Base-by-base conservation (phyloP, 2,329 filamentous ascomycete genomes). In the Clarireedia paspali region DNA sequence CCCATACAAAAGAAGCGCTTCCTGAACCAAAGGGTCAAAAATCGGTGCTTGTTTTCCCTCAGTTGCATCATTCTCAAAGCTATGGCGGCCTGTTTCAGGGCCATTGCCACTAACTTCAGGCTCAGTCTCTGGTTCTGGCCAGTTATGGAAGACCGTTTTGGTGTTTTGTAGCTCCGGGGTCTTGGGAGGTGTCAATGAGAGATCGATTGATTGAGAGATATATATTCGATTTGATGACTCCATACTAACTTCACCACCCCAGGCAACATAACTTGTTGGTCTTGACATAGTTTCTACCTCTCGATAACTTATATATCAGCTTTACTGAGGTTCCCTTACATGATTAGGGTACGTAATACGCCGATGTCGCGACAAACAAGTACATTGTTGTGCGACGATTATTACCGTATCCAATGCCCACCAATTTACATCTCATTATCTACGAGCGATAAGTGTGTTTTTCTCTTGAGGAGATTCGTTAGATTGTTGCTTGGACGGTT, bases 1-100 rank as follows among this genome's bases (percentile, higher is more conserved):
- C 0, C 70, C 77, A 61, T 80, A 74, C 2, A 83, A 66, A 17
- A 82, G 63, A 5, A 83, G 64, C 0, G 75, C 77, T 6, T 72
- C 72, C 57, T 82, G 80, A 53, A 57, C 53, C 24, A 40, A 34
- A 2, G 56, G 46, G 39, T 59, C 50, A 38, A 64, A 58, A 7
- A 53, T 38, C 7, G 60, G 54, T 23, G 48, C 30, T 34, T 34
- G 30, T 9, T 9, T 24, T n/a, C 38, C 50, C 40, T 40, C 23
- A 38, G 49, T 50, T 42, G 24, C 38, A 34, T 17, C 36, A 6
- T 27, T n/a, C 4, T 36, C 3, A 26, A 34, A 20, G 5, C 39
- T 6, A 9, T 20, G 24, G 38, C 34, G 9, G 39, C 46, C 26
- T 40, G n/a, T 45, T 49, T 48, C 30, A 30, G 40, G 42, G 10